These are phyloP conservation scores for Fusarium sp. DNA, from an alignment of 2,329 filamentous ascomycete species.

Conservation along the genomic window DNA sequence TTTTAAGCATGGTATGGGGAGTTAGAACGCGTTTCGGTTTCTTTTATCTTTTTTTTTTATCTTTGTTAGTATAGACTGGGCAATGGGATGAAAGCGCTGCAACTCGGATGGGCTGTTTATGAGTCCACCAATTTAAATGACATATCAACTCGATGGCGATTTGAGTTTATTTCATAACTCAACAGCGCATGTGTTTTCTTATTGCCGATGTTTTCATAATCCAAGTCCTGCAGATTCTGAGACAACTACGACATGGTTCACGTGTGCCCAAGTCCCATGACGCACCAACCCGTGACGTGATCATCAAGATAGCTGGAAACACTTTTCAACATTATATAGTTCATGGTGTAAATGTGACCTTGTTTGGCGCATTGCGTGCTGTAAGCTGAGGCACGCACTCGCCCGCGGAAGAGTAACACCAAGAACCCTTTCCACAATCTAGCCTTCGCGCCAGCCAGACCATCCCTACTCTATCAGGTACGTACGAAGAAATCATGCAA, in stretches of 20 bases:
- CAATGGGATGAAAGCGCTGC: conserved; percentile 2
- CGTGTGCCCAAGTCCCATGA: conserved; percentile 5
- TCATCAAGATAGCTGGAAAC: conserved; percentile 19
- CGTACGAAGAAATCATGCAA: conserved; percentile 45
- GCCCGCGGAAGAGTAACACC: conserved; percentile 32
- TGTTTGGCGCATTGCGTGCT: conserved; percentile 39
- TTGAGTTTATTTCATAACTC: neutral
- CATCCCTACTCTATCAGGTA: conserved; percentile 49
- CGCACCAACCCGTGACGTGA: neutral
- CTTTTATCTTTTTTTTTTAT: neutral
- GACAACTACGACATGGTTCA: conserved; percentile 8
- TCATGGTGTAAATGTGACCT: conserved; percentile 39
- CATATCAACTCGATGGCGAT: neutral
- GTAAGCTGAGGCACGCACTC: conserved; percentile 36
- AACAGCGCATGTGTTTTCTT: no score
- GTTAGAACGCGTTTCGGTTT: conserved; percentile 29
- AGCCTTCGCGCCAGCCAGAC: conserved; percentile 43
- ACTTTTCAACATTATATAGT: conserved; percentile 35
- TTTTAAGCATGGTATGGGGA: conserved; percentile 39
- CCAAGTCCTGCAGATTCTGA: neutral
- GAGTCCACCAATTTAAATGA: neutral
- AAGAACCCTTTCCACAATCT: conserved; percentile 40
- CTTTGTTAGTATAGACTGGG: conserved; percentile 26
- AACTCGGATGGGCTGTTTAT: neutral
- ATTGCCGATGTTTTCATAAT: no score